Conservation (phyloP, 352 stramenopile species). For the Globisporangium spiculum region DNA sequence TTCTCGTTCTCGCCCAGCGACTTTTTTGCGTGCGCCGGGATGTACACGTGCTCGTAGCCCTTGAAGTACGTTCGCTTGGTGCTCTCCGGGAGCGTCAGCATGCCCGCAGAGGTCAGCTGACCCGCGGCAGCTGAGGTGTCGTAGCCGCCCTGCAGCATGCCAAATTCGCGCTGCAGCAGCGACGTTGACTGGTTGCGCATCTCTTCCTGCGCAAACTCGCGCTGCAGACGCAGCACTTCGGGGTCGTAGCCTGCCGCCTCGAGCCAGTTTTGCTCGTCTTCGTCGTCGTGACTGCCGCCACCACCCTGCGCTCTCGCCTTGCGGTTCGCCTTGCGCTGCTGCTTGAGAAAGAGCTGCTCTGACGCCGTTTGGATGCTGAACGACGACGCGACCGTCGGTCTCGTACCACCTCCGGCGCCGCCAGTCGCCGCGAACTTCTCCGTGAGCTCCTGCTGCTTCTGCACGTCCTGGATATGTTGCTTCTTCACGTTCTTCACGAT, state of each 20-base stretch:
- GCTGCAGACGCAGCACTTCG: constrained; percentile 70
- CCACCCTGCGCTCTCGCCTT: constrained; percentile 25
- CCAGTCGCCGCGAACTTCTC: constrained; percentile 17
- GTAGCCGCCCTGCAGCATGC: constrained; percentile 61
- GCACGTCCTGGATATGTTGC: constrained; percentile 40
- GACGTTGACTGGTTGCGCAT: constrained; percentile 59
- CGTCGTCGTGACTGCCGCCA: constrained; percentile 20
- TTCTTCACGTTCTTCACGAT: constrained; percentile 30
- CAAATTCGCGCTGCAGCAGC: constrained; percentile 74
- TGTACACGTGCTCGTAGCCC: constrained; percentile 82
- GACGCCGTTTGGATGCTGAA: constrained; percentile 73
- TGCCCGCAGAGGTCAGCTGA: constrained; percentile 55
- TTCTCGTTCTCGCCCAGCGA: constrained; percentile 49
- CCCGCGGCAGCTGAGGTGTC: constrained; percentile 63
- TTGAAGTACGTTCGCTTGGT: constrained; percentile 79
- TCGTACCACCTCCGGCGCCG: constrained; percentile 3
- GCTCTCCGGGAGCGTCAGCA: constrained; percentile 46
- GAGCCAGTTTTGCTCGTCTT: constrained; percentile 63
- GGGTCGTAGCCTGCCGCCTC: constrained; percentile 76
- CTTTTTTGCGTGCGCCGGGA: constrained; percentile 68
- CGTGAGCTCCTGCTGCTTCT: constrained; percentile 39
- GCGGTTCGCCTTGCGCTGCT: constrained; percentile 46
- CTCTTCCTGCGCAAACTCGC: constrained; percentile 70
- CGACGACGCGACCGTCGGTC: constrained; percentile 27
- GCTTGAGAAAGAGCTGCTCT: constrained; percentile 59